Evolutionary conservation across 495 filamentous ascomycete genomes (phyloP).

Genomic region (Hypoxylon fragiforme): DNA sequence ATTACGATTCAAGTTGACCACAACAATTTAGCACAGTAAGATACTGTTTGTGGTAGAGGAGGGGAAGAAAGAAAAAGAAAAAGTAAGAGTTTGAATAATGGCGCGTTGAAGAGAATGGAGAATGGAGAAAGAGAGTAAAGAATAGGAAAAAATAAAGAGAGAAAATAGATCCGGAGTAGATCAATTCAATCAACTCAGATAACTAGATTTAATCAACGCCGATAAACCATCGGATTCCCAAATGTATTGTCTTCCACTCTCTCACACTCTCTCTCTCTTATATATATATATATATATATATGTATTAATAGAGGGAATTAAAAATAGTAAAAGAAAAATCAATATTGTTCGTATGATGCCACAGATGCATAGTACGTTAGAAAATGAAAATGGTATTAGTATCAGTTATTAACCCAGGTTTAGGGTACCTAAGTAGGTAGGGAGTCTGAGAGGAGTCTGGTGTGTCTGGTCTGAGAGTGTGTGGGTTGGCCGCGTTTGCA

Average conservation of each 20-base stretch:
- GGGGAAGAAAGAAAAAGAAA: neutral
- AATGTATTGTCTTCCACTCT: neutral
- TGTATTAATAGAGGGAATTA: slow-evolving; percentile 10
- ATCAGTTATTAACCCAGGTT: slow-evolving; percentile 18
- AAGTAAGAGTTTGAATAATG: slow-evolving; percentile 9
- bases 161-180: slow-evolving; percentile 4
- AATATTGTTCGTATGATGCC: slow-evolving; percentile 22
- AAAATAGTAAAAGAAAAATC: slow-evolving; percentile 25
- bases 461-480: neutral
- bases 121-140: slow-evolving; percentile 1
- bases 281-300: neutral
- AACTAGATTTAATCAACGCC: slow-evolving; percentile 28
- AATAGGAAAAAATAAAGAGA: slow-evolving; percentile 1
- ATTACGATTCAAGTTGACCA: slow-evolving; percentile 6
- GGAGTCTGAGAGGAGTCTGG: neutral
- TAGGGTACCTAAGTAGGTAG: neutral
- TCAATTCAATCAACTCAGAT: slow-evolving; percentile 20
- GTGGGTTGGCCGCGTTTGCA: slow-evolving; percentile 18
- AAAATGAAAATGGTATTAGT: slow-evolving; percentile 29
- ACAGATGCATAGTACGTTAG: slow-evolving; percentile 25
- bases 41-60: slow-evolving; percentile 11
- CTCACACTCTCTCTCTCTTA: neutral
- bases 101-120: slow-evolving; percentile 6
- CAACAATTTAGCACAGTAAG: slow-evolving; percentile 14
- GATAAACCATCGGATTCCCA: slow-evolving; percentile 28